Conservation (phyloP, 768 basidiomycete genomes). For the Vishniacozyma victoriae region DNA sequence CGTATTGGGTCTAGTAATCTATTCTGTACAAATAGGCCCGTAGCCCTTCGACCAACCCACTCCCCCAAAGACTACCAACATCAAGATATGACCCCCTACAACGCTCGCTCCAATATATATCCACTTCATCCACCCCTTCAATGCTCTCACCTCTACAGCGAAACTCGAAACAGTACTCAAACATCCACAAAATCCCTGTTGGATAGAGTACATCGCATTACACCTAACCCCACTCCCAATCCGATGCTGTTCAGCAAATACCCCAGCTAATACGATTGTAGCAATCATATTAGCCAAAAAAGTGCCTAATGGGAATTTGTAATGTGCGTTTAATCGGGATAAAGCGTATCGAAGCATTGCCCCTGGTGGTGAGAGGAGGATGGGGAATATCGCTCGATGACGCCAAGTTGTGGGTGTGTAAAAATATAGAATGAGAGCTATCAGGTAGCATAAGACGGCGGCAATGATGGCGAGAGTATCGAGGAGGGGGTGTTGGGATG, state of each 20-base stretch:
- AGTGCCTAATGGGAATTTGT: conserved; percentile 43
- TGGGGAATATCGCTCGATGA: conserved; percentile 73
- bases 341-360: conserved; percentile 76
- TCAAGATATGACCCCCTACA: conserved; percentile 61
- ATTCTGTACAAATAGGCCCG: conserved; percentile 3
- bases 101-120: conserved; percentile 68
- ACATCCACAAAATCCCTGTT: conserved; percentile 92
- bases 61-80: conserved; percentile 68
- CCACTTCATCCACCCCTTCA: conserved; percentile 57
- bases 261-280: conserved; percentile 71
- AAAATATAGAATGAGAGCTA: conserved; percentile 73
- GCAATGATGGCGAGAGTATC: conserved; percentile 56
- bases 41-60: conserved; percentile 7
- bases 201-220: conserved; percentile 68
- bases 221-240: conserved; percentile 54
- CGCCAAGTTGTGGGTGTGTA: conserved; percentile 64
- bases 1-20: background rate
- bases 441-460: conserved; percentile 64
- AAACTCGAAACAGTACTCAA: conserved; percentile 93
- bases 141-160: conserved; percentile 64
- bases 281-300: conserved; percentile 53
- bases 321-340: conserved; percentile 61
- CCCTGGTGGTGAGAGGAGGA: conserved; percentile 85
- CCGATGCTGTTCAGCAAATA: conserved; percentile 63
- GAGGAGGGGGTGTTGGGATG: conserved; percentile 39